A percentile compares a stretch with the other conserved stretches of the same genome.
These are phyloP conservation scores for Fusarium sp. DNA, from an alignment of 2,329 filamentous ascomycete genomes.

Conservation along the genomic window DNA sequence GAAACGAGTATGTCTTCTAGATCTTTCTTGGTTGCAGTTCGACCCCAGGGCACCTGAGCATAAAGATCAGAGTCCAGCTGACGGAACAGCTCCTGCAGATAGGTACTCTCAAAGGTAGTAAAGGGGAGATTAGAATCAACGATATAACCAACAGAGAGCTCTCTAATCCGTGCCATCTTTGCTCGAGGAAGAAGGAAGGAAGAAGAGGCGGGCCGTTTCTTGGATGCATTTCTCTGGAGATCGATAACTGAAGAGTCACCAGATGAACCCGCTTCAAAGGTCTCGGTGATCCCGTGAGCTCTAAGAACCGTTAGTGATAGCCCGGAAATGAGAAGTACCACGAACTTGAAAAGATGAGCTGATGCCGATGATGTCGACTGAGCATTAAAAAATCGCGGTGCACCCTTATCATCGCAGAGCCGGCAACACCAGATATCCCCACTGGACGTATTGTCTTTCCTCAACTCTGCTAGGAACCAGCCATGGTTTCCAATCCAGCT, in stretches of 20 bases:
- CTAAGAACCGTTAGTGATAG: slow-evolving; percentile 13
- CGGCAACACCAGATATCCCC: slow-evolving; percentile 21
- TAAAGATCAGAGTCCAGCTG: slow-evolving; percentile 12
- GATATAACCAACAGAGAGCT: slow-evolving; percentile 18
- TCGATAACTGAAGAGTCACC: background rate
- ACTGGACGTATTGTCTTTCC: slow-evolving; percentile 16
- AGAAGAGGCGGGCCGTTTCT: too few relatives aligned
- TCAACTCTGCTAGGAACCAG: slow-evolving; percentile 25
- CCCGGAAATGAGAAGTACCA: background rate
- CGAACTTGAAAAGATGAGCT: too few relatives aligned
- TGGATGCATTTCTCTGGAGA: too few relatives aligned
- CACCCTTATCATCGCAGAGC: slow-evolving; percentile 11
- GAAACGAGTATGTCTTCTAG: slow-evolving; percentile 7
- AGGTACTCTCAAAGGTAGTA: slow-evolving; percentile 13
- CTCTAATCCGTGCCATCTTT: slow-evolving; percentile 17
- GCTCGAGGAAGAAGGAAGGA: slow-evolving; percentile 1
- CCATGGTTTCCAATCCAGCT: slow-evolving; percentile 24
- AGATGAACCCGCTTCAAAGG: slow-evolving; percentile 4
- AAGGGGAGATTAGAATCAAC: slow-evolving; percentile 17
- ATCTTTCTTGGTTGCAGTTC: slow-evolving; percentile 10
- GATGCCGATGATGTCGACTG: too few relatives aligned
- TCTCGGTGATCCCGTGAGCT: slow-evolving; percentile 4
- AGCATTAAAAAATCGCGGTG: background rate
- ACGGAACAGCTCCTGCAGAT: slow-evolving; percentile 16
- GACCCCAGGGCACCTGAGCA: slow-evolving; percentile 4